Conservation (phyloP, 164 flowering plant genomes). For the Magnolia kwangsiensis region DNA sequence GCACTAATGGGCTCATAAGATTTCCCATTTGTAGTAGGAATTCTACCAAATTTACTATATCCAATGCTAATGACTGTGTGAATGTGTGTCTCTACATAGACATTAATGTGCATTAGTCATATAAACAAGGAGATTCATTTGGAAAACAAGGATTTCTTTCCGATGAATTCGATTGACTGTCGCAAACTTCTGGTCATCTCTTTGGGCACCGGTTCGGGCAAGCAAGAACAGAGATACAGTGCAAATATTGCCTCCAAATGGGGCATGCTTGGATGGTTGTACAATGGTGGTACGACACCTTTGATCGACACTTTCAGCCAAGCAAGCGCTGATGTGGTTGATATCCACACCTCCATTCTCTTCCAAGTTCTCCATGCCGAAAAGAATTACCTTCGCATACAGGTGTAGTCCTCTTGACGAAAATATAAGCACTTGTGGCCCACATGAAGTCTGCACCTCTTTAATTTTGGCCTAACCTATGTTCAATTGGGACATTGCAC, state of each 20-base stretch:
- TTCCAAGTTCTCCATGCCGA: constrained; percentile 34
- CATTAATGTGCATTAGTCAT: constrained; percentile 41
- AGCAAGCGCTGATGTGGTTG: constrained; percentile 59
- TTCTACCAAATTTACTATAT: not conserved
- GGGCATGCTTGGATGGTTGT: constrained; percentile 49
- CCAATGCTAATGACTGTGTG: not conserved
- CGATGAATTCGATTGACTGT: constrained; percentile 28
- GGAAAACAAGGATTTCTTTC: constrained; percentile 16
- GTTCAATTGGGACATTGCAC: not conserved
- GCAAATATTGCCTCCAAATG: constrained; percentile 38
- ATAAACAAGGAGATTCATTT: constrained; percentile 25
- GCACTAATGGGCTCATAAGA: not conserved
- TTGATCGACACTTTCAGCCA: constrained; percentile 33
- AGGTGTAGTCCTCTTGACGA: constrained; percentile 21
- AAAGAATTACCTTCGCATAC: constrained; percentile 49
- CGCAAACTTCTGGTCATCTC: constrained; percentile 41
- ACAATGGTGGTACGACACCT: constrained; percentile 33
- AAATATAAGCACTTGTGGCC: not conserved
- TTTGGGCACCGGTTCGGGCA: constrained; percentile 46
- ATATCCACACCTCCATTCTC: constrained; percentile 40
- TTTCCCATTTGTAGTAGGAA: not conserved
- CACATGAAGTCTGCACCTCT: not conserved
- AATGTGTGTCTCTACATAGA: constrained; percentile 15
- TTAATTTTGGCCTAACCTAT: not conserved
- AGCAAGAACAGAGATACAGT: constrained; percentile 31